Conservation (phyloP, 352 stramenopile species). For the Phytophthora chlamydospora region DNA sequence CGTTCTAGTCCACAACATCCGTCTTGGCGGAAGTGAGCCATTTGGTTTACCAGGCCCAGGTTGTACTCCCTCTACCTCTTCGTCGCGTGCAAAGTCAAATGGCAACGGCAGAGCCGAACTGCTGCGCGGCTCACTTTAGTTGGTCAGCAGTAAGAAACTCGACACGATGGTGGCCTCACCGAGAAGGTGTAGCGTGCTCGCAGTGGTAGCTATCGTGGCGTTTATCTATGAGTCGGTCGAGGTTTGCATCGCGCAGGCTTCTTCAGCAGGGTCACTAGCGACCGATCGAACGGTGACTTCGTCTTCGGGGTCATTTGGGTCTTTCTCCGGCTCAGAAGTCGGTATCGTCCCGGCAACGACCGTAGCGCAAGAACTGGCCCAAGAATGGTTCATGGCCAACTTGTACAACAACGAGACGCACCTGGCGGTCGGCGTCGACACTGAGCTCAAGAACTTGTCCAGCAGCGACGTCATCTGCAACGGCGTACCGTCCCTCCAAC, state of each 20-base stretch:
- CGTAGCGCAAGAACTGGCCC: constrained; percentile 27
- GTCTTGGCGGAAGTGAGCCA: constrained; percentile 20
- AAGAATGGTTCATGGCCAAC: constrained; percentile 40
- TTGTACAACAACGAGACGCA: constrained; percentile 40
- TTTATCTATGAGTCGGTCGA: constrained; percentile 21
- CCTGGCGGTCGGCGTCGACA: constrained; percentile 36
- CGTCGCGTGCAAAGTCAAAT: not conserved
- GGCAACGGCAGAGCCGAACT: constrained; percentile 18
- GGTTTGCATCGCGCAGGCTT: constrained; percentile 13
- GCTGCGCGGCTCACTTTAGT: not conserved
- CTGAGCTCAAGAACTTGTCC: constrained; percentile 27
- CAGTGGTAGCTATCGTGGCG: constrained; percentile 16
- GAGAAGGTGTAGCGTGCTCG: constrained; percentile 20
- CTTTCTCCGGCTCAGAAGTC: constrained; percentile 19
- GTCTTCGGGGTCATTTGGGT: constrained; percentile 13
- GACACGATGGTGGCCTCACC: constrained; percentile 22
- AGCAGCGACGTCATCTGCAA: constrained; percentile 36
- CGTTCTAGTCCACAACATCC: constrained; percentile 19
- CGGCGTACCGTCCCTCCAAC: constrained; percentile 36
- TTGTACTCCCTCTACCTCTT: constrained; percentile 30
- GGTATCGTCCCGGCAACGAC: constrained; percentile 26
- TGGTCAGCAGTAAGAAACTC: constrained; percentile 27
- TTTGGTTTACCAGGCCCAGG: constrained; percentile 20
- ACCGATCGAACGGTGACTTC: not conserved
- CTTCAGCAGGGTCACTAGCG: constrained; percentile 4